Conservation (phyloP, 2,329 filamentous ascomycete genomes). For the Fusarium pininemorale region DNA sequence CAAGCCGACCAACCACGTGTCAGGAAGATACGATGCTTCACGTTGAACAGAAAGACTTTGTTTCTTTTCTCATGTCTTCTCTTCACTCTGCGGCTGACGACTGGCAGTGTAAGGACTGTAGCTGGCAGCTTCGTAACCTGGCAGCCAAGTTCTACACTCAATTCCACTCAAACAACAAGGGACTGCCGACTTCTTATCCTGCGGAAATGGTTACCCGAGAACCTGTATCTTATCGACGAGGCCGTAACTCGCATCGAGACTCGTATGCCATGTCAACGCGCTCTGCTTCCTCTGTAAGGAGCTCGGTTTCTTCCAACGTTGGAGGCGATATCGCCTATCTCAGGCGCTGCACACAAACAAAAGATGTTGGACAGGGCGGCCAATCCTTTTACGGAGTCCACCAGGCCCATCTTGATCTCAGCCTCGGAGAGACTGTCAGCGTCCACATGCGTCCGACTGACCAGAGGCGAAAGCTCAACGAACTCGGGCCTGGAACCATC, state of each 20-base stretch:
- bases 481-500: constrained; percentile 25
- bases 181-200: not conserved
- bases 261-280: not conserved
- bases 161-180: not conserved
- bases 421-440: constrained; percentile 3
- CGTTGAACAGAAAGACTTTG: not conserved
- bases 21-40: not conserved
- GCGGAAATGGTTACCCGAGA: not conserved
- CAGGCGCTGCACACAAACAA: not conserved
- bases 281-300: not conserved
- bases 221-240: not conserved
- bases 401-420: constrained; percentile 10
- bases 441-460: constrained; percentile 20
- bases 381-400: constrained; percentile 10
- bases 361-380: not conserved
- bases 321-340: not conserved
- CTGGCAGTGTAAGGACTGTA: constrained; percentile 12
- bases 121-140: constrained; percentile 4
- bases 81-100: constrained; percentile 1
- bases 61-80: not conserved
- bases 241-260: no score
- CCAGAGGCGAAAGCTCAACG: not conserved
- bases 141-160: not conserved
- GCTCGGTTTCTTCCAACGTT: not conserved
- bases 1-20: not conserved